Evolutionary conservation across 1,284 basidiomycete genomes (phyloP), one percentile per base, ranked within the genome.

Genomic region (Rhodotorula sp.): DNA sequence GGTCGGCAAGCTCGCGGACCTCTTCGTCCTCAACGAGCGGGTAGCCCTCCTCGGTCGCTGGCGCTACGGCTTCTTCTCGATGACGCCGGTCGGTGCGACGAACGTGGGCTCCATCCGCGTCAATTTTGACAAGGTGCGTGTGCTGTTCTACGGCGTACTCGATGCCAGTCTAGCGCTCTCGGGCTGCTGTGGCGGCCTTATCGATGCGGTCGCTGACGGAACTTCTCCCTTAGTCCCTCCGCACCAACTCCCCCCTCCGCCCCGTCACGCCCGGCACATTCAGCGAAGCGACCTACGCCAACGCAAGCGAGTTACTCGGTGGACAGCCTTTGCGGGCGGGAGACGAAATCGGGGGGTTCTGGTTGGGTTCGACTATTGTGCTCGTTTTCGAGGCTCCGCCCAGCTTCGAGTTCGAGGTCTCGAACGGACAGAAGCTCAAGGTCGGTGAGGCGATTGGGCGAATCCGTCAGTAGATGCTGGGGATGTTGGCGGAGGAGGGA

Each of bases 341-440:
- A 2, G 91, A 97, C 51, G 94, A 99, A 83, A 94, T 98, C 91
- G 95, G 95, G 59, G 94, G 94, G 0, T 99, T 99, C 83, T 89
- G 89, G 77, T 84, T 99, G 2, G 96, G 95, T 2, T 92, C 90
- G 79, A 99, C 95, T 5, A 90, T 99, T 77, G 95, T 99, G 29
- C 84, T 99, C 56, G 91, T 99, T 2, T 97, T 98, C 78, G 96
- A 99, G 82, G 95, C 94, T 0, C 94, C 96, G 0, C 83, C 85
- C 69, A 82, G 87, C 13, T 98, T 94, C 79, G 85, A 88, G 78
- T 98, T 97, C 78, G 80, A 83, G 2, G 85, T 95, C n/a, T 83
- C 88, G 75, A 84, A 88, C 0, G 92, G 93, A 4, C 86, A 95
- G 79, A 91, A 90, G 81, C 87, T 98, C 75, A 90, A 88, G 79